Percentiles rank a stretch among this genome's conserved stretches.
Evolutionary conservation across 768 basidiomycete genomes (phyloP).

Genomic region (Agrocybe pediades): DNA sequence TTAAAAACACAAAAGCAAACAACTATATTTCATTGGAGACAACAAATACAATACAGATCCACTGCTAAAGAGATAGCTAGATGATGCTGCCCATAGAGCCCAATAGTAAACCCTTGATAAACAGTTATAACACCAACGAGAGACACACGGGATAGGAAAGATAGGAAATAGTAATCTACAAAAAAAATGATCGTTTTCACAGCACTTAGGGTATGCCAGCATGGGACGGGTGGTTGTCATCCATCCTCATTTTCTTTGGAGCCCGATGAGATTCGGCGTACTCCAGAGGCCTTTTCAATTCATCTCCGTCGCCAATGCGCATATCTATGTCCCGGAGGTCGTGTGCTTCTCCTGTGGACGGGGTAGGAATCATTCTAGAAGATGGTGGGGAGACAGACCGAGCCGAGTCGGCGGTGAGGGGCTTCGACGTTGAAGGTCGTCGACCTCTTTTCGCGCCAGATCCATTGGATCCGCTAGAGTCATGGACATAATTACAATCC

Average conservation of each 20-base stretch:
- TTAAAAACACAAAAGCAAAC: constrained; percentile 13
- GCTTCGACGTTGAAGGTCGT: constrained; percentile 56
- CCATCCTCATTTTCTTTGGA: constrained; percentile 76
- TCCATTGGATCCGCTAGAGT: constrained; percentile 39
- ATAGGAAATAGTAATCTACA: constrained; percentile 3
- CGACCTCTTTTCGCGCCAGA: constrained; percentile 49
- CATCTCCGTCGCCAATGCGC: constrained; percentile 49
- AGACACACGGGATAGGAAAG: constrained; percentile 31
- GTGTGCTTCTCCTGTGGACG: constrained; percentile 40
- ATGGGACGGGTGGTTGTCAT: constrained; percentile 39
- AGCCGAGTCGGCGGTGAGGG: constrained; percentile 35
- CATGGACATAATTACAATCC: constrained; percentile 81
- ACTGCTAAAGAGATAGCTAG: constrained; percentile 23
- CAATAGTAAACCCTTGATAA: constrained; percentile 26
- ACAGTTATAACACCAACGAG: constrained; percentile 25
- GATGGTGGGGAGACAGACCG: constrained; percentile 59
- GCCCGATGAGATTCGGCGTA: constrained; percentile 52
- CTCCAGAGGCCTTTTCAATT: constrained; percentile 63
- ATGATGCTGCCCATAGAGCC: constrained; percentile 26
- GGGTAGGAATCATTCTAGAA: constrained; percentile 54
- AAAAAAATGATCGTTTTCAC: constrained; percentile 29
- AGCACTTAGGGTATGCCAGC: constrained; percentile 57
- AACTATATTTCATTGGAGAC: constrained; percentile 16
- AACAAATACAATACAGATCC: constrained; percentile 33
- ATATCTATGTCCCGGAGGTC: constrained; percentile 41